phyloP scores from a whole-genome alignment of 257 asterid genomes.

The Solanum ahanhuiri region DNA sequence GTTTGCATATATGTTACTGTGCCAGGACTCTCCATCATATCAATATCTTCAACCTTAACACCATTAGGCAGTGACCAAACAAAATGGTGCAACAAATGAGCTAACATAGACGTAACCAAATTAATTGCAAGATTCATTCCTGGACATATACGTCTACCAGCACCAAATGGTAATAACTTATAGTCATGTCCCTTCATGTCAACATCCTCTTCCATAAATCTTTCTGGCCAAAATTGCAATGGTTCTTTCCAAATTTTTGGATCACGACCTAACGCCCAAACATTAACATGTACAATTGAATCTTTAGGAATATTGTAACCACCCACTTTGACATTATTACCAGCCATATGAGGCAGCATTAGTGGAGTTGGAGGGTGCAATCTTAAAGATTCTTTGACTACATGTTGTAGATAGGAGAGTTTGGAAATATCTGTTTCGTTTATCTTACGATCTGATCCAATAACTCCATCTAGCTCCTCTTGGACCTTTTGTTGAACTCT shows the following conservation, averaged over 20 bases:
- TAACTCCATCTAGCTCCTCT: constrained; percentile 59
- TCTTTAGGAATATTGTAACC: constrained; percentile 74
- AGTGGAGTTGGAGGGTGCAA: constrained; percentile 79
- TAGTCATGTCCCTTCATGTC: constrained; percentile 79
- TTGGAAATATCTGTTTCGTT: constrained; percentile 55
- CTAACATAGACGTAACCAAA: constrained; percentile 57
- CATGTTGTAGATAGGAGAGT: constrained; percentile 56
- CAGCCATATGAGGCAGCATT: constrained; percentile 57
- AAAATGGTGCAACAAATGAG: constrained; percentile 66
- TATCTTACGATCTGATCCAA: constrained; percentile 43
- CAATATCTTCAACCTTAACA: constrained; percentile 47
- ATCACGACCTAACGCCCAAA: constrained; percentile 77
- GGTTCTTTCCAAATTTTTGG: constrained; percentile 59
- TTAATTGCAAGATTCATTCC: constrained; percentile 70
- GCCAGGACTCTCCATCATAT: constrained; percentile 81
- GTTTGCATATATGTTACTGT: constrained; percentile 62
- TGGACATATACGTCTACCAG: constrained; percentile 74
- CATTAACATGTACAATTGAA: constrained; percentile 61
- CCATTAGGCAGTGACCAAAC: constrained; percentile 45
- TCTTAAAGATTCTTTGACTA: constrained; percentile 57
- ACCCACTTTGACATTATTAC: constrained; percentile 39
- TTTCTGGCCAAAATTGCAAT: constrained; percentile 57
- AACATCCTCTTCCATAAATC: constrained; percentile 56
- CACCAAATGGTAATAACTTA: constrained; percentile 61
- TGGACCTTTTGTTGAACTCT: constrained; percentile 72